Evolutionary conservation across 2,329 filamentous ascomycete genomes (phyloP), one percentile per base, ranked within the genome.

Genomic region (Thelonectria discophora): DNA sequence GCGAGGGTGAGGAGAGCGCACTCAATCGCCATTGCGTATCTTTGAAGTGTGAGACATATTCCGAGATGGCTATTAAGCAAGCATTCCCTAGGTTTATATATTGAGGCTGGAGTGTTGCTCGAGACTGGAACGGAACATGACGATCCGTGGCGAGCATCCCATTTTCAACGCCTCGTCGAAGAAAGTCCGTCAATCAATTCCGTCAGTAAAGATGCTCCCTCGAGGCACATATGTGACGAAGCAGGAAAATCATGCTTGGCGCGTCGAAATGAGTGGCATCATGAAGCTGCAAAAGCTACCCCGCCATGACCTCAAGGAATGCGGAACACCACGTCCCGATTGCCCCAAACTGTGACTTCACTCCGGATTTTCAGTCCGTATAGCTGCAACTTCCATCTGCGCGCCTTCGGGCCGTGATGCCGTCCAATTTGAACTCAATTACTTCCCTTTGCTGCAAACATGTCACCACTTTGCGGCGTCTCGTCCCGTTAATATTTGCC

Each of bases 171-270:
- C 17, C n/a, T 32, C 40, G 34, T 52, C 20, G 42, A 40, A 40
- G 42, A 48, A 62, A 42, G 30, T 57, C 43, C 59, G 49, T 62
- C 59, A 58, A 58, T 48, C 59, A 53, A 24, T 49, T 45, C 27
- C 30, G 43, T 21, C 32, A 48, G 3, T 13, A 21, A 17, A 48
- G 30, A 20, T 21, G 4, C 11, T 20, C 17, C 17, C 10, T 46
- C 39, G 39, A 42, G 39, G 15, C 17, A 12, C 20, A 46, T 11
- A 21, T 46, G 42, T 10, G n/a, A 12, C 21, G 17, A 7, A 42
- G 39, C 39, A 17, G 17, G 39, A 17, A 42, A 13, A 20, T 24
- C 10, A 6, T 18, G 10, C 42, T 46, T 27, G 42, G 20, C 18
- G 10, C 3, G 18, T 46, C 12, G 20, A 13, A 24, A 24, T 6